A percentile compares a stretch with the other conserved stretches of the same genome.
These are phyloP conservation scores for Simmondsia chinensis DNA, from an alignment of 148 eudicot genomes.

Conservation along the genomic window DNA sequence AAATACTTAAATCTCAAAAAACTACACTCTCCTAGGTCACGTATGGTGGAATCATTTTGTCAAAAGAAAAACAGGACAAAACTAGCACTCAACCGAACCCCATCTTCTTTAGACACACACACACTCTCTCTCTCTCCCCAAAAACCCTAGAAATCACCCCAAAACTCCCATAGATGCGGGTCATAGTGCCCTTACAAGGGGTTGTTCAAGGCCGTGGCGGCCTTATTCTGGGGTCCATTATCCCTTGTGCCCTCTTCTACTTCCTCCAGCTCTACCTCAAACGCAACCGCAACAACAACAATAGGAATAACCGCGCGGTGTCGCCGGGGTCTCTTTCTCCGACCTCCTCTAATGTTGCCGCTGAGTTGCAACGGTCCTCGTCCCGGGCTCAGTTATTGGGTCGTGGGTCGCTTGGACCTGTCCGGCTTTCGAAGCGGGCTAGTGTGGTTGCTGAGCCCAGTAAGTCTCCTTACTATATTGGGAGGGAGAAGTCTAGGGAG, in stretches of 20 bases:
- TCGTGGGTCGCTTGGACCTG: slow-evolving; percentile 27
- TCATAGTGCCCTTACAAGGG: slow-evolving; percentile 80
- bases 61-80: no score
- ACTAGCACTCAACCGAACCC: no score
- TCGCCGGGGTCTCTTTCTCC: slow-evolving; percentile 24
- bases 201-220: slow-evolving; percentile 86
- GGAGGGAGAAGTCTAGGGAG: slow-evolving; percentile 37
- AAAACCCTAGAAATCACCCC: neutral
- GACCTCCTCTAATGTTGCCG: slow-evolving; percentile 15
- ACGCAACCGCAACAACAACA: slow-evolving; percentile 23
- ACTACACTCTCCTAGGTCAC: no score
- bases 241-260: slow-evolving; percentile 78
- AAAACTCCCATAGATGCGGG: slow-evolving; percentile 41
- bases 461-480: slow-evolving; percentile 56
- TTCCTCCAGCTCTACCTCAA: slow-evolving; percentile 76
- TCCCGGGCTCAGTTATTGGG: slow-evolving; percentile 33
- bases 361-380: slow-evolving; percentile 27
- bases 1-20: no score
- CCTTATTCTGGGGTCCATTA: slow-evolving; percentile 53
- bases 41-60: no score
- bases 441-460: slow-evolving; percentile 27
- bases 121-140: neutral
- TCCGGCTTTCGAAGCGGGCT: slow-evolving; percentile 45
- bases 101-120: no score
- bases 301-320: neutral